Evolutionary conservation across 2,329 filamentous ascomycete genomes (phyloP), one percentile per base, ranked within the genome.

Genomic region (Cladosporium halotolerans): DNA sequence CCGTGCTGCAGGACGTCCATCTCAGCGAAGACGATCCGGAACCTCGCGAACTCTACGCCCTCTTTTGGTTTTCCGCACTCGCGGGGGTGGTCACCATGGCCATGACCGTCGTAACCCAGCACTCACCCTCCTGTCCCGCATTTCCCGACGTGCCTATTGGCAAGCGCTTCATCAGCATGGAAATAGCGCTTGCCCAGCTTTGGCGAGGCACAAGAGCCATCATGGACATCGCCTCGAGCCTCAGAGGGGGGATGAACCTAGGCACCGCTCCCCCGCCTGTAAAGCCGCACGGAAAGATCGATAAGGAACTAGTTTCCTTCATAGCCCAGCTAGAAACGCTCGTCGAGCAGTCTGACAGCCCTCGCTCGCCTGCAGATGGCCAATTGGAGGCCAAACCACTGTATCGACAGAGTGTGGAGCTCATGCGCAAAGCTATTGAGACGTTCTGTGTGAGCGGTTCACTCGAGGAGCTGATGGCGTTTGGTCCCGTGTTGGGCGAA

Each of bases 61-160:
- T 51, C 4, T 51, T 51, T 18, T 51, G 48, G 48, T 51, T 51
- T n/a, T 36, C 48, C 23, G 48, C 40, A 6, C 8, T 51, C 7
- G 19, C 48, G 8, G 48, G 48, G 1, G 16, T 51, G 40, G 18
- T 43, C 11, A 51, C 18, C 19, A 38, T 51, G 48, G 31, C 48
- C 11, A 10, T 44, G 31, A 44, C 48, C 4, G 32, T 51, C 16
- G 32, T 51, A 5, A 51, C 40, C 2, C 31, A 31, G 4, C 28
- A 23, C 9, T 31, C 43, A 9, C 40, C 40, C 3, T 43, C 18
- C 10, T 36, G 19, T 5, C 36, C 23, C 18, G 40, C 48, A 19
- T 28, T 33, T 4, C 31, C 16, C 13, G 40, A 31, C 8, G 3
- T 4, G 28, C 11, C 10, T 3, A 38, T 6, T 16, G 31, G 40